Base-by-base conservation (phyloP, 371 early-diverging fungal species). In the Choanephora cucurbitarum region DNA sequence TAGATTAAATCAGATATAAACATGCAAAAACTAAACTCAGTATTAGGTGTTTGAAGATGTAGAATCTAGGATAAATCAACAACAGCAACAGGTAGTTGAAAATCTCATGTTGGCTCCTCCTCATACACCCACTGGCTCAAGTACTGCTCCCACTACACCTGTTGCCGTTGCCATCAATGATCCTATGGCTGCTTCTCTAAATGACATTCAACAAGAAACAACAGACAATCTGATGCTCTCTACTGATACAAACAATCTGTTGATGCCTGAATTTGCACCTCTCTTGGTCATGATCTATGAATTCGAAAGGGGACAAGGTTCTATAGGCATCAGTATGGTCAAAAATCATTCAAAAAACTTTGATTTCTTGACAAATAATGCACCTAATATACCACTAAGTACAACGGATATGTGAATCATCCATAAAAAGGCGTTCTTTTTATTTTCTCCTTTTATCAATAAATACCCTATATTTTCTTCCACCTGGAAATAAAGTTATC, bases 31-130 rank as follows among this genome's bases (percentile, higher is more conserved):
- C n/a, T n/a, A n/a, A n/a, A n/a, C n/a, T n/a, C n/a, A n/a, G n/a
- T n/a, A n/a, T n/a, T n/a, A 75, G 75, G 69, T 79, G 15, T 80
- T 79, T 69, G 79, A 81, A 57, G 80, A 81, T 60, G 50, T 81
- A 11, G 79, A 83, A 63, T 46, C 55, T 10, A 73, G 7, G 7
- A 28, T 28, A 28, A 28, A 7, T 28, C 28, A 28, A 7, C 28
- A 28, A 28, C 28, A 28, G 7, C 40, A 52, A 34, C 37, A 37
- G 11, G 13, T 6, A 1, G 22, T 40, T 22, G 22, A 21, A 39
- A 21, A 11, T 17, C 32, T 40, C 39, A 50, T 23, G 39, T 39
- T 13, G 23, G 21, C 39, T 15, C 40, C 19, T 34, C 23, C 37
- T 13, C 13, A 37, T 37, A 37, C 14, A 9, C 3, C 14, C 1